Percentiles rank a stretch among this genome's conserved stretches.
phyloP scores from a whole-genome alignment of 805 yeast genomes.

The Brettanomyces anomalus region DNA sequence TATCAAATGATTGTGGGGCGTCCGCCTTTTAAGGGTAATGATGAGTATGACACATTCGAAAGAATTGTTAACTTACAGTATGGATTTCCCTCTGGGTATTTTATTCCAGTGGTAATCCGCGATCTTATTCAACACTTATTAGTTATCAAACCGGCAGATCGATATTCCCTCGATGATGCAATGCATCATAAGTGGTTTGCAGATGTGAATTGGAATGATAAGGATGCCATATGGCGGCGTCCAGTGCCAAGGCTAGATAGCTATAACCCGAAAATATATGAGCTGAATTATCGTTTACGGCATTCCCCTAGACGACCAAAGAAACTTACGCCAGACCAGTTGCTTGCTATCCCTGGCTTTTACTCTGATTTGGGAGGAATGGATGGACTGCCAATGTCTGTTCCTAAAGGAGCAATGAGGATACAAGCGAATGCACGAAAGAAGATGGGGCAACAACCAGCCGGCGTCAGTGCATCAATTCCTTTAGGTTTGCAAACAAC shows the following conservation, averaged over 20 bases:
- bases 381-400: slow-evolving; percentile 1
- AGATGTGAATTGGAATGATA: slow-evolving; percentile 56
- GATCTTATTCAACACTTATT: slow-evolving; percentile 61
- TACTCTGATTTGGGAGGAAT: slow-evolving; percentile 1
- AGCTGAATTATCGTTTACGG: slow-evolving; percentile 1
- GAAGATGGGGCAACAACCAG: neutral
- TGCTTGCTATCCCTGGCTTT: neutral
- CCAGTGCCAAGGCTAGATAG: slow-evolving; percentile 64
- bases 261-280: slow-evolving; percentile 36
- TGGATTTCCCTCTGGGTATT: slow-evolving; percentile 55
- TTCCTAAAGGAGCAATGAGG: slow-evolving; percentile 1
- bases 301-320: neutral
- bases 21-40: slow-evolving; percentile 85
- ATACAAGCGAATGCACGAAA: neutral
- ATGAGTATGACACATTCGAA: slow-evolving; percentile 82
- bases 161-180: slow-evolving; percentile 50
- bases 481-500: too few species aligned
- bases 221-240: slow-evolving; percentile 57
- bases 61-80: slow-evolving; percentile 75
- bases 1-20: slow-evolving; percentile 75
- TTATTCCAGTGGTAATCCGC: slow-evolving; percentile 52
- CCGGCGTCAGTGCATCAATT: too few species aligned
- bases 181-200: slow-evolving; percentile 67
- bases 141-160: slow-evolving; percentile 58
- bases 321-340: neutral